A percentile compares a stretch with the other conserved stretches of the same genome.
phyloP scores from a whole-genome alignment of 2,329 filamentous ascomycete species.

The Pyricularia sp. region DNA sequence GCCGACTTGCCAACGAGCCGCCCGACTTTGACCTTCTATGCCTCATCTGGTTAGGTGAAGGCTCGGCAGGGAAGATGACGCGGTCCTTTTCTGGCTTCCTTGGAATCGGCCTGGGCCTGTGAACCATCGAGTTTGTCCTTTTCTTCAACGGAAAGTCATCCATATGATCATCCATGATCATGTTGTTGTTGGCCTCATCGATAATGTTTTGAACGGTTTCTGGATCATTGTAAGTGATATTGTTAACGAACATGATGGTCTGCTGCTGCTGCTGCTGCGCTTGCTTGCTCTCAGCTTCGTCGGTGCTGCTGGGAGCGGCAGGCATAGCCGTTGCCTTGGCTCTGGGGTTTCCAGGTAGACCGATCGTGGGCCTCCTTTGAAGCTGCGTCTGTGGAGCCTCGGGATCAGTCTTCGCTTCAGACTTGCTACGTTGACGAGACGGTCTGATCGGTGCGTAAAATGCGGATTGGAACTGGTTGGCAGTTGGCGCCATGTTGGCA shows the following conservation, averaged over 20 bases:
- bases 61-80: constrained; percentile 32
- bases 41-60: constrained; percentile 19
- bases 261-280: constrained; percentile 15
- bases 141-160: constrained; percentile 5
- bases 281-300: constrained; percentile 13
- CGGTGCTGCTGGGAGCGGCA: constrained; percentile 8
- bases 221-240: constrained; percentile 42
- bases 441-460: constrained; percentile 15
- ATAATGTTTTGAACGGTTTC: constrained; percentile 34
- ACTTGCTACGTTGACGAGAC: constrained; percentile 15
- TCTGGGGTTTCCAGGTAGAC: constrained; percentile 35
- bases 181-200: constrained; percentile 22
- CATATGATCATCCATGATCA: constrained; percentile 7
- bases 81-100: constrained; percentile 32
- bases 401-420: constrained; percentile 15
- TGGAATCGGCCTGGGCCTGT: constrained; percentile 44
- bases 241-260: constrained; percentile 43
- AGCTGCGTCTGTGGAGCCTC: constrained; percentile 25
- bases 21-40: constrained; percentile 38
- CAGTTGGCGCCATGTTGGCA: background rate
- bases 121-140: constrained; percentile 28
- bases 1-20: constrained; percentile 29
- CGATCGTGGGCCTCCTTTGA: constrained; percentile 30
- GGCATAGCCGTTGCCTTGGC: constrained; percentile 11
- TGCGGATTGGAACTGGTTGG: constrained; percentile 2